Conservation (phyloP, 2,329 filamentous ascomycete genomes). For the Thielaviopsis populi region DNA sequence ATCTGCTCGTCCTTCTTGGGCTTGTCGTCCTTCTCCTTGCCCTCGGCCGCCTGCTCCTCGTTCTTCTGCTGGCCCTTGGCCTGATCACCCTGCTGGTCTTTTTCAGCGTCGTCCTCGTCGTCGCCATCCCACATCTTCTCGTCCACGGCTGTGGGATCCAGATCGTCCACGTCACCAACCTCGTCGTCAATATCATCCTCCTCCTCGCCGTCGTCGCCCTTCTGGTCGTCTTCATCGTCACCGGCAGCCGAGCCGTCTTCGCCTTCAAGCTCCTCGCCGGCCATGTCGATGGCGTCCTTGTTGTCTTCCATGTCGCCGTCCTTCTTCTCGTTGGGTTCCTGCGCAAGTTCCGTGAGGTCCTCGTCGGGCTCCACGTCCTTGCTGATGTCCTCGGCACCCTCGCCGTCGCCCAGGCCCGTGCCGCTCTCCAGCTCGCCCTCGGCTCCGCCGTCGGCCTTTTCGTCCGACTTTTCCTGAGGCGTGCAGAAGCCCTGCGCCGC, state of each 20-base stretch:
- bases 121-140: conserved; percentile 98
- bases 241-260: conserved; percentile 54
- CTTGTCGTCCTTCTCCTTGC: conserved; percentile 36
- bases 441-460: conserved; percentile 57
- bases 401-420: conserved; percentile 85
- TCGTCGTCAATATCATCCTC: conserved; percentile 78
- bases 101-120: conserved; percentile 63
- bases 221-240: conserved; percentile 45
- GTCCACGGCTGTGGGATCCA: conserved; percentile 79
- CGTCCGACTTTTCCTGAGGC: conserved; percentile 64
- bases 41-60: conserved; percentile 43
- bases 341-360: conserved; percentile 78
- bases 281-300: conserved; percentile 81
- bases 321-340: conserved; percentile 58
- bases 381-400: conserved; percentile 91
- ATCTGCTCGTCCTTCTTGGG: conserved; percentile 35
- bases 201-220: conserved; percentile 48
- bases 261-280: conserved; percentile 80
- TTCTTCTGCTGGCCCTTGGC: conserved; percentile 53
- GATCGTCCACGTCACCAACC: conserved; percentile 75
- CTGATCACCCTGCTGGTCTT: conserved; percentile 63
- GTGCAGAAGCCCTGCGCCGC: conserved; percentile 81
- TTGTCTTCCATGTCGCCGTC: conserved; percentile 58
- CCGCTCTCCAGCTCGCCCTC: conserved; percentile 75
- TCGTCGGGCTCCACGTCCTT: conserved; percentile 93